phyloP scores from a whole-genome alignment of 164 flowering plant genomes.

The Macadamia integrifolia region DNA sequence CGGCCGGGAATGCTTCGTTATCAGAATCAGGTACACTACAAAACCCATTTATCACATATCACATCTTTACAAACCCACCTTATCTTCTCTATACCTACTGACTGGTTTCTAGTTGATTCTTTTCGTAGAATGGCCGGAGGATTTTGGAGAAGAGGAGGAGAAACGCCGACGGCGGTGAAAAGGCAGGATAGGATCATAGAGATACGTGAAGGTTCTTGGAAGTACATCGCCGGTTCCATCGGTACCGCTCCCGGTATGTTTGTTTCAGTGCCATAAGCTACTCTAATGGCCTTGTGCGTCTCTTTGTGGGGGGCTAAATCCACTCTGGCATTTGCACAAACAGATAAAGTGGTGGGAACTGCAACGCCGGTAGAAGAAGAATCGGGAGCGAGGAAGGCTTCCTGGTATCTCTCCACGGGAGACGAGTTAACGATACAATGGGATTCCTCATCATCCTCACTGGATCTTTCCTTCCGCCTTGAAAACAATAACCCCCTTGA shows the following conservation, averaged over 20 bases:
- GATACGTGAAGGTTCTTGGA: slow-evolving; percentile 89
- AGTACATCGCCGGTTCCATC: slow-evolving; percentile 77
- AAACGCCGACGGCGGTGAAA: slow-evolving; percentile 58
- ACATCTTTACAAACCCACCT: too few species aligned
- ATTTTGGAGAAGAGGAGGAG: slow-evolving; percentile 90
- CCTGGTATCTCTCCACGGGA: slow-evolving; percentile 80
- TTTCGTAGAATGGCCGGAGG: slow-evolving; percentile 68
- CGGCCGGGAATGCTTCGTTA: slow-evolving; percentile 83
- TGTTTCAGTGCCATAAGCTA: background rate
- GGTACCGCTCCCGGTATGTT: slow-evolving; percentile 78
- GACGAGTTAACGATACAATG: slow-evolving; percentile 52
- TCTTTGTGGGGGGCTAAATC: background rate
- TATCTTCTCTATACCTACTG: too few species aligned
- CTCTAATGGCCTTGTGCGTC: too few species aligned
- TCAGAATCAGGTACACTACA: slow-evolving; percentile 56
- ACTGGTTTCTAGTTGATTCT: too few species aligned
- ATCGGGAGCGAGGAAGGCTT: slow-evolving; percentile 34
- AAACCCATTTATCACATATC: too few species aligned
- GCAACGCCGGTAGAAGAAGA: slow-evolving; percentile 68
- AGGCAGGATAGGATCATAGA: slow-evolving; percentile 80
- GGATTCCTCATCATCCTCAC: slow-evolving; percentile 31
- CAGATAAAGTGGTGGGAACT: slow-evolving; percentile 89
- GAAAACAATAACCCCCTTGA: slow-evolving; percentile 31
- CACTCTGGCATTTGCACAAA: background rate
- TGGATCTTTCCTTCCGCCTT: slow-evolving; percentile 41